These are phyloP conservation scores for Aureococcus anophagefferens DNA, from an alignment of 108 stramenopile genomes.

Conservation along the genomic window DNA sequence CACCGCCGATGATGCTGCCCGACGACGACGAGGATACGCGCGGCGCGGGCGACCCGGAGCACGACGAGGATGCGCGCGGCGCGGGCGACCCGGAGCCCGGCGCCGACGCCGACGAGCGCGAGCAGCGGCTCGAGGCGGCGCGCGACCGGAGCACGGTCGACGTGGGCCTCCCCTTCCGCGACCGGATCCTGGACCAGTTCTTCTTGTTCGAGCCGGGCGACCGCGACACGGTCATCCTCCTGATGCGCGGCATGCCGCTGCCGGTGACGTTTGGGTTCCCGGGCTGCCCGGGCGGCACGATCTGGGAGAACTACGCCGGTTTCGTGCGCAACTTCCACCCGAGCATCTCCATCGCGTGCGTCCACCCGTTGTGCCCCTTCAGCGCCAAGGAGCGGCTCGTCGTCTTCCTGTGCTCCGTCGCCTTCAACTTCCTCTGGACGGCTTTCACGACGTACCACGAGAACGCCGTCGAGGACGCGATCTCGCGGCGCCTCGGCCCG, in stretches of 20 bases:
- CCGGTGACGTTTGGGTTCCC: background rate
- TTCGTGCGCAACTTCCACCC: background rate
- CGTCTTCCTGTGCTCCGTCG: background rate
- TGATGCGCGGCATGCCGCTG: background rate
- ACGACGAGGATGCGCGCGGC: too few species aligned
- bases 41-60: too few species aligned
- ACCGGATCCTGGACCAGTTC: background rate
- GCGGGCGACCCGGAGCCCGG: too few species aligned
- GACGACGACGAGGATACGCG: too few species aligned
- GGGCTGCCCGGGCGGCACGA: background rate
- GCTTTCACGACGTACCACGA: background rate
- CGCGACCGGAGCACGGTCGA: too few species aligned
- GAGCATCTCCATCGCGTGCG: background rate
- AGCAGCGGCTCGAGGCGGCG: too few species aligned
- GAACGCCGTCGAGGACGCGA: too few species aligned
- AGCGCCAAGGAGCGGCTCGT: background rate
- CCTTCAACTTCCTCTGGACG: background rate
- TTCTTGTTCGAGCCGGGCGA: background rate
- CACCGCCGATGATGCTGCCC: too few species aligned
- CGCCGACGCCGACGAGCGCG: too few species aligned
- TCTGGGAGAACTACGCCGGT: background rate
- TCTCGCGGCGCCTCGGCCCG: too few species aligned
- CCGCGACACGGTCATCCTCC: background rate
- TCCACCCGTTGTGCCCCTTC: background rate
- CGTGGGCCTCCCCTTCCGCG: too few species aligned